Conservation (phyloP, 2,329 filamentous ascomycete species). For the Mycocentrospora acerina region DNA sequence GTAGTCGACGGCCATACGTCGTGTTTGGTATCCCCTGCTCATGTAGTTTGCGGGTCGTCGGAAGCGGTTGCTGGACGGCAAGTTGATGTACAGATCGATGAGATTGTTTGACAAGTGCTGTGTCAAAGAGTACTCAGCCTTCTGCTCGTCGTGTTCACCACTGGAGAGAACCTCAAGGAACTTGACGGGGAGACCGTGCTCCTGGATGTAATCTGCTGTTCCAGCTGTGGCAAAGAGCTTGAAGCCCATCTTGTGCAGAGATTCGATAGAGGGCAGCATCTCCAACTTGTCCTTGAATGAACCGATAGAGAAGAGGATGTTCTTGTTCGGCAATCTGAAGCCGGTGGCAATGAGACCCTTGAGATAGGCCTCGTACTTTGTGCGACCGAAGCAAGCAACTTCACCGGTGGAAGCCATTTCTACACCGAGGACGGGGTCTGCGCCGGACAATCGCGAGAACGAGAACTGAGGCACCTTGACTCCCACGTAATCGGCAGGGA, state of each 20-base stretch:
- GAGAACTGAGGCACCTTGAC: conserved; percentile 99
- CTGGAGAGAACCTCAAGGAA: conserved; percentile 78
- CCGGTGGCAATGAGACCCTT: conserved; percentile 95
- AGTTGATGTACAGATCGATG: conserved; percentile 98
- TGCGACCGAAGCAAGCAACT: conserved; percentile 91
- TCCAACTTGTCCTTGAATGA: conserved; percentile 98
- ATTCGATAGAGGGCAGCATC: conserved; percentile 89
- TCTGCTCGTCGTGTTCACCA: conserved; percentile 72
- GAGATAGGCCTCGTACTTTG: conserved; percentile 97
- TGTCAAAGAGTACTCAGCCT: conserved; percentile 94
- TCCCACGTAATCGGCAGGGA: conserved; percentile 82
- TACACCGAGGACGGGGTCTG: conserved; percentile 93
- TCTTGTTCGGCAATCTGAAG: conserved; percentile 94
- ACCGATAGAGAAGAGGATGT: conserved; percentile 92
- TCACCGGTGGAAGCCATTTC: conserved; percentile 99
- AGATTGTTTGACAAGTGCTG: conserved; percentile 97
- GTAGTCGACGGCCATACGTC: conserved; percentile 97
- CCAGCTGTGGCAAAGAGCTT: conserved; percentile 95
- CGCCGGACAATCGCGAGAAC: conserved; percentile 93
- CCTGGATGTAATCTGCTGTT: conserved; percentile 93
- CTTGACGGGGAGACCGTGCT: conserved; percentile 88
- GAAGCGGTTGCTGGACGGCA: conserved; percentile 98
- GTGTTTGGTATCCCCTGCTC: conserved; percentile 94
- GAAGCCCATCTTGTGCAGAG: conserved; percentile 87
- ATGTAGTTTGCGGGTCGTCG: conserved; percentile 96